These are phyloP conservation scores for Candida quercuum DNA, from an alignment of 805 yeast species.

Conservation along the genomic window DNA sequence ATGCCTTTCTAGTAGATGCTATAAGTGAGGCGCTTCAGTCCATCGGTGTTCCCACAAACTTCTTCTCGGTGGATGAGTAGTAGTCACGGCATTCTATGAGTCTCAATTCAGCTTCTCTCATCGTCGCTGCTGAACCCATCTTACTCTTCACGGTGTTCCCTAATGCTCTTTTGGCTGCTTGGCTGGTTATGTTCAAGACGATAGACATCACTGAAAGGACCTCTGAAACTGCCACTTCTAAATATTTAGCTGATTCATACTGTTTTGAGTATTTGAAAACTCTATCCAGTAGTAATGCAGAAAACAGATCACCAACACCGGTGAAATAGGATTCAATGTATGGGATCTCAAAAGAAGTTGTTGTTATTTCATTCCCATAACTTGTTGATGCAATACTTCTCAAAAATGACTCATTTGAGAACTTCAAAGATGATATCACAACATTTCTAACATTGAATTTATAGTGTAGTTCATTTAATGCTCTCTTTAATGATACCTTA, in stretches of 20 bases:
- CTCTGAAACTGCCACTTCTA: conserved; percentile 41
- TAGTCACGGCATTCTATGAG: conserved; percentile 53
- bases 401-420: conserved; percentile 16
- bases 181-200: conserved; percentile 44
- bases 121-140: conserved; percentile 50
- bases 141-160: conserved; percentile 38
- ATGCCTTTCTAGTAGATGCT: too few relatives aligned
- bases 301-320: conserved; percentile 91
- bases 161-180: conserved; percentile 29
- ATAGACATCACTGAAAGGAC: conserved; percentile 50
- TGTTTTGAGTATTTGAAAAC: conserved; percentile 29
- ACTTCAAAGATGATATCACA: conserved; percentile 57
- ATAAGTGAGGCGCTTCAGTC: too few relatives aligned
- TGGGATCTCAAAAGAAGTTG: conserved; percentile 43
- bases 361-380: conserved; percentile 3
- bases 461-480: conserved; percentile 44
- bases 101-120: conserved; percentile 71
- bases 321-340: conserved; percentile 78
- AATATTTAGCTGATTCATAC: conserved; percentile 2
- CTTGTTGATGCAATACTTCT: conserved; percentile 16
- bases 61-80: conserved; percentile 14
- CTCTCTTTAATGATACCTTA: conserved; percentile 34
- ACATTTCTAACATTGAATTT: conserved; percentile 49
- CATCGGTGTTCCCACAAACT: too few relatives aligned
- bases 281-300: conserved; percentile 71